These are phyloP conservation scores for Xylaria sp. DNA, from an alignment of 2,329 filamentous ascomycete species.

Conservation along the genomic window DNA sequence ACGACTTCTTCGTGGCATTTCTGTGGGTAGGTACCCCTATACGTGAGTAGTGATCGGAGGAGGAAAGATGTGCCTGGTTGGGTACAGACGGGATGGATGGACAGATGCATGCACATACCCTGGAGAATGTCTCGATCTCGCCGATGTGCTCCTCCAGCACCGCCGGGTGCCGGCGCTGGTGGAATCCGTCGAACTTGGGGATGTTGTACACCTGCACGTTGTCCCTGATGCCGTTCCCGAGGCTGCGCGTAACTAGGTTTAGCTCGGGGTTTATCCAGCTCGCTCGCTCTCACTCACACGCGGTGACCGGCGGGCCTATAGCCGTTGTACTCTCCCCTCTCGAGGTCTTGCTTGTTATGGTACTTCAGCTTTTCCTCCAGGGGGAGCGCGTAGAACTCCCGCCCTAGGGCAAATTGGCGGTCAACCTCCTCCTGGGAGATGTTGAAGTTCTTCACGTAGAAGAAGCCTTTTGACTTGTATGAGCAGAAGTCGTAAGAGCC, in stretches of 20 bases:
- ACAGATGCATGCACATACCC: conserved; percentile 21
- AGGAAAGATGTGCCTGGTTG: too few species aligned
- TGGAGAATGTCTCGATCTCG: conserved; percentile 60
- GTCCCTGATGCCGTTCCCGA: conserved; percentile 46
- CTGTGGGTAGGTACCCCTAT: not conserved
- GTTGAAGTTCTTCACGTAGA: conserved; percentile 65
- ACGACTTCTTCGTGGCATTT: conserved; percentile 56
- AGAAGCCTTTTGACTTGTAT: conserved; percentile 51
- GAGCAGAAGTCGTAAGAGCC: not conserved
- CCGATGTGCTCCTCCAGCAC: conserved; percentile 51
- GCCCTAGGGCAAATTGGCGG: conserved; percentile 60
- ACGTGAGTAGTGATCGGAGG: conserved; percentile 27
- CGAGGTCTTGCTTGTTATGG: conserved; percentile 45
- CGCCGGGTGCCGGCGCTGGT: conserved; percentile 44
- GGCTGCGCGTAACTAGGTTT: conserved; percentile 6
- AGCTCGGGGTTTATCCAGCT: not conserved
- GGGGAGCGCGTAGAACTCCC: conserved; percentile 59
- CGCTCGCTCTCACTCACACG: conserved; percentile 26
- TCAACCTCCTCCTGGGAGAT: conserved; percentile 61
- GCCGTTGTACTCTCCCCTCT: conserved; percentile 59
- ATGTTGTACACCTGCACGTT: conserved; percentile 64
- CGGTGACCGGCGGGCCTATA: conserved; percentile 51
- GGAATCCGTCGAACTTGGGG: conserved; percentile 56
- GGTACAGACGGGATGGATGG: too few species aligned
- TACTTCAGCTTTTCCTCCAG: conserved; percentile 64